A percentile compares a stretch with the other conserved stretches of the same genome.
phyloP scores from a whole-genome alignment of 176 grass and related monocot species.

The Puccinellia tenuiflora region DNA sequence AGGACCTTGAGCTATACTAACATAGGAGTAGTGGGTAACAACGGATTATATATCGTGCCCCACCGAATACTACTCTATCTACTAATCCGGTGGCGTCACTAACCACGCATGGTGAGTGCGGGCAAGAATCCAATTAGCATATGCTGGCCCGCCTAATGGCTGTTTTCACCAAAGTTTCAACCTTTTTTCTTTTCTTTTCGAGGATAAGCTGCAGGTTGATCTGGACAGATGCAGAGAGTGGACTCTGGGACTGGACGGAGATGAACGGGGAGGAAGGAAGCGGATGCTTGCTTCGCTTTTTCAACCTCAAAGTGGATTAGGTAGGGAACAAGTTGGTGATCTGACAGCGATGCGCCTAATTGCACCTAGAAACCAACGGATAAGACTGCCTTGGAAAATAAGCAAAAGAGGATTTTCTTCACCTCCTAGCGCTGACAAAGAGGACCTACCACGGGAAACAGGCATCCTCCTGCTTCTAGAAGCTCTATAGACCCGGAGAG shows the following conservation, averaged over 20 bases:
- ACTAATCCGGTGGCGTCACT: slow-evolving; percentile 11
- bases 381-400: slow-evolving; percentile 2
- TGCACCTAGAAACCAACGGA: background rate
- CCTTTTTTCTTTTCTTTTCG: background rate
- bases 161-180: background rate
- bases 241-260: background rate
- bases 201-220: background rate
- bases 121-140: slow-evolving; percentile 26
- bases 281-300: background rate
- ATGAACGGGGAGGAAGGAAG: background rate
- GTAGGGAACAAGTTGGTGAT: background rate
- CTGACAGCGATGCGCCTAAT: background rate
- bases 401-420: background rate
- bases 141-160: background rate
- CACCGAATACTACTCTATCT: background rate
- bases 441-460: background rate
- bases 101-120: background rate
- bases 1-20: background rate
- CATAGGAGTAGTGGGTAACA: slow-evolving; percentile 18
- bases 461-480: slow-evolving; percentile 16
- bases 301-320: slow-evolving; percentile 6
- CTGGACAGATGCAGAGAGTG: background rate
- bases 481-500: slow-evolving; percentile 15
- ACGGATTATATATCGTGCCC: background rate
- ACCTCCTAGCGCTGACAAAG: background rate